A percentile compares a stretch with the other conserved stretches of the same genome.
These are phyloP conservation scores for Colletotrichum paranaense DNA, from an alignment of 2,329 filamentous ascomycete genomes.

Conservation along the genomic window DNA sequence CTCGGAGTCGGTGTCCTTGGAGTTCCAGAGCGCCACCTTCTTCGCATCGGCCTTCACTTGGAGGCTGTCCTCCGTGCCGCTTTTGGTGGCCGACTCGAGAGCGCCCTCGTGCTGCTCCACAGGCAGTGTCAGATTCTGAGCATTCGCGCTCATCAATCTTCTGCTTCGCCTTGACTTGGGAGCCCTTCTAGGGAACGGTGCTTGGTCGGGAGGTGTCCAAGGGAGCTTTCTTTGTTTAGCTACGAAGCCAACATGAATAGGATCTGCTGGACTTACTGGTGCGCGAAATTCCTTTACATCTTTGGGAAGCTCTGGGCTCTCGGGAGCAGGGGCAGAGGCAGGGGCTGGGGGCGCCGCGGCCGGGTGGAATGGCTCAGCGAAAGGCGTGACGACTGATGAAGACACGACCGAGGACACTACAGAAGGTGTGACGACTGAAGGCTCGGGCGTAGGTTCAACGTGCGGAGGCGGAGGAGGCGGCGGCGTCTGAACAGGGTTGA, in stretches of 20 bases:
- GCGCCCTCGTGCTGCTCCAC: slow-evolving; percentile 49
- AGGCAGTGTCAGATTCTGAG: slow-evolving; percentile 55
- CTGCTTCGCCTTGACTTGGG: slow-evolving; percentile 49
- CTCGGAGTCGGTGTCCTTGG: slow-evolving; percentile 22
- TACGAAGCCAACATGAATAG: background rate
- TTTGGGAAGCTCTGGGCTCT: slow-evolving; percentile 34
- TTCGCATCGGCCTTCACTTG: slow-evolving; percentile 41
- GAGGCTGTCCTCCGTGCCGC: slow-evolving; percentile 20
- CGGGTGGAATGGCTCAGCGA: slow-evolving; percentile 25
- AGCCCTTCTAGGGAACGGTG: slow-evolving; percentile 59
- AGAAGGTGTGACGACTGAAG: slow-evolving; percentile 28
- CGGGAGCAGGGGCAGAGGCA: background rate
- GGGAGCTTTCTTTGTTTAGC: slow-evolving; percentile 58
- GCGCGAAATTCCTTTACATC: slow-evolving; percentile 52
- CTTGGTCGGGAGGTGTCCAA: slow-evolving; percentile 65
- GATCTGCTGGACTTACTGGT: slow-evolving; percentile 58
- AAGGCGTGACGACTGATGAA: slow-evolving; percentile 11
- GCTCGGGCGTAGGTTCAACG: slow-evolving; percentile 28
- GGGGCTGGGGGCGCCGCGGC: slow-evolving; percentile 2
- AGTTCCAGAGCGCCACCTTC: slow-evolving; percentile 4
- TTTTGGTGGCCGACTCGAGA: slow-evolving; percentile 33
- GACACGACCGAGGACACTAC: slow-evolving; percentile 14
- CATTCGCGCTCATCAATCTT: slow-evolving; percentile 51
- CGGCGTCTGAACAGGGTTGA: slow-evolving; percentile 61
- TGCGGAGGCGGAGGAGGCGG: slow-evolving; percentile 50